Base-by-base conservation (phyloP, 441 rosid species). In the Breynia disticha region DNA sequence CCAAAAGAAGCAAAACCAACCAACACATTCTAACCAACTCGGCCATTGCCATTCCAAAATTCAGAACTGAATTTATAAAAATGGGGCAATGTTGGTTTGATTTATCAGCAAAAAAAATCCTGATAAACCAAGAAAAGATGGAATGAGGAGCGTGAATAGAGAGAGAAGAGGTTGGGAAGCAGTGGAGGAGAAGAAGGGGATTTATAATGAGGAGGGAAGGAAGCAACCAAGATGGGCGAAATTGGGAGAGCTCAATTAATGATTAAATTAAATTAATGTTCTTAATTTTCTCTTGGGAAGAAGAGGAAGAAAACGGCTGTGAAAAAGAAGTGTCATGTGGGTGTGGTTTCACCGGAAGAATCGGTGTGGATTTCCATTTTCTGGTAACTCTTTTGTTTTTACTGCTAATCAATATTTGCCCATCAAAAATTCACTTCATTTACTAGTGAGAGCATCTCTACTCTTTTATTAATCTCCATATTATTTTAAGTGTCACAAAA, bases 321-420 rank as follows among this genome's bases (percentile, higher is more conserved):
- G 66, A 35, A 64, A 54, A 67, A 39, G 57, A 65, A 54, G 65
- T 62, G 76, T 64, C 86, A 83, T 81, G 90, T 75, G 95, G 75
- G 77, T 70, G 76, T 73, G 62, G 61, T 69, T 72, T 42, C 72
- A 62, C 70, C 52, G 69, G 63, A 58, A 47, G 61, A 62, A 81
- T 75, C 82, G 82, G 88, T 77, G 83, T 49, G 67, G 76, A 68
- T 71, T 81, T 17, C 7, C 19, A 16, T 16, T 12, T 28, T 12
- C 35, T n/a, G 4, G 19, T n/a, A 46, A 13, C 14, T 35, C 35
- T 24, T 19, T 5, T 18, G 21, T 9, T 44, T 16, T 14, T 35
- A 43, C 35, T 3, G 8, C 8, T 28, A 28, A 28, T 4, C 35
- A 5, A 28, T 28, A 28, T 28, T 28, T 28, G n/a, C n/a, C n/a